A percentile compares a stretch with the other conserved stretches of the same genome.
Evolutionary conservation across 371 early-diverging fungal genomes (phyloP).

Genomic region (Nematocida sp.): DNA sequence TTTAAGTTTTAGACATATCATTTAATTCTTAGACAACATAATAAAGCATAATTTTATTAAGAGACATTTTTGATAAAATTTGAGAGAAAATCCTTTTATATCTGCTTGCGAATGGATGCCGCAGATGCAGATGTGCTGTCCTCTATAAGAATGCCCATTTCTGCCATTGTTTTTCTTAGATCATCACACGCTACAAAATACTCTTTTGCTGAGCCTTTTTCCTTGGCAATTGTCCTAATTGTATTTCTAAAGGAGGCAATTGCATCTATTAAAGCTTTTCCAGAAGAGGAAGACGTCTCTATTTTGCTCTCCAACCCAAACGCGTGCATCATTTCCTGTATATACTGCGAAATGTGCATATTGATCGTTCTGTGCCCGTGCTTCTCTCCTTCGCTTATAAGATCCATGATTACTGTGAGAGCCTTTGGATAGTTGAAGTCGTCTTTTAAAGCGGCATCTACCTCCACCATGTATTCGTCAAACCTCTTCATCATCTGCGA

Average conservation of each 20-base stretch:
- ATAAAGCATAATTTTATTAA: no score
- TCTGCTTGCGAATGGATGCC: constrained; percentile 41
- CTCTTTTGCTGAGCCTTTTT: constrained; percentile 19
- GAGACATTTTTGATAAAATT: no score
- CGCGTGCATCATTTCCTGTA: constrained; percentile 33
- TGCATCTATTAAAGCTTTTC: not conserved
- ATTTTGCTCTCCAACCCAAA: constrained; percentile 32
- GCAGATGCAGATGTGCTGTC: constrained; percentile 42
- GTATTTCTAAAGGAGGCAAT: constrained; percentile 59
- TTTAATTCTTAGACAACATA: no score
- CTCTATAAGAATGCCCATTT: constrained; percentile 63
- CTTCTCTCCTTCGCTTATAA: not conserved
- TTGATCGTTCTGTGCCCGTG: not conserved
- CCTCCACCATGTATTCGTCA: constrained; percentile 21
- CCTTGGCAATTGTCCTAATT: constrained; percentile 56
- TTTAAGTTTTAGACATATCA: no score
- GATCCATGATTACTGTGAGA: not conserved
- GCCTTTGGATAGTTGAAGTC: constrained; percentile 47
- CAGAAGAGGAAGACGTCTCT: not conserved
- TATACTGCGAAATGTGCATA: constrained; percentile 22
- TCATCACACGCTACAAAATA: constrained; percentile 62
- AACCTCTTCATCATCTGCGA: constrained; percentile 12
- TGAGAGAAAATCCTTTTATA: no score
- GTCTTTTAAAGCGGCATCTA: constrained; percentile 43
- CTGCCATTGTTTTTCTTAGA: constrained; percentile 57